These are phyloP conservation scores for Leccinum imitatum DNA, from an alignment of 768 basidiomycete genomes.

Conservation along the genomic window DNA sequence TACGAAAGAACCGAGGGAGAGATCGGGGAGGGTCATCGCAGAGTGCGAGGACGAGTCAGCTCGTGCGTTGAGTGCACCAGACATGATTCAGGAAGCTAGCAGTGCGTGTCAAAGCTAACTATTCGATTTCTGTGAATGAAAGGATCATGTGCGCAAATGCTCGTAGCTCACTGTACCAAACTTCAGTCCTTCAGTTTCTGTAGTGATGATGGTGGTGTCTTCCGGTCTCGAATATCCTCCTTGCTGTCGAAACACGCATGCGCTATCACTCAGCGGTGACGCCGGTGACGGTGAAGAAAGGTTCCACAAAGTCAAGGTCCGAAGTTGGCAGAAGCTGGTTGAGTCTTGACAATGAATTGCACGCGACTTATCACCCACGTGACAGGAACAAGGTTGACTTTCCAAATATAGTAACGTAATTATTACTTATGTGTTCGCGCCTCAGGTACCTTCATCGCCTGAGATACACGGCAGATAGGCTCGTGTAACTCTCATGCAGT, in stretches of 20 bases:
- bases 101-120: not conserved
- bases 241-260: not conserved
- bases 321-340: no score
- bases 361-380: not conserved
- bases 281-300: no score
- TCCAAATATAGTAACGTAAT: not conserved
- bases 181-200: not conserved
- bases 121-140: not conserved
- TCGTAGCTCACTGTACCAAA: constrained; percentile 9
- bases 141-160: not conserved
- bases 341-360: not conserved
- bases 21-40: constrained; percentile 49
- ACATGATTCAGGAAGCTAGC: constrained; percentile 31
- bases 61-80: constrained; percentile 39
- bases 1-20: constrained; percentile 57
- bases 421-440: no score
- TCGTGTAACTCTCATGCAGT: no score
- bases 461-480: no score
- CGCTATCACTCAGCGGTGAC: not conserved
- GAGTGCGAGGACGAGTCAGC: constrained; percentile 46
- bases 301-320: no score
- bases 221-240: constrained; percentile 1
- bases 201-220: not conserved
- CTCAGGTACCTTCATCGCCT: no score
- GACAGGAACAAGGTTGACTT: not conserved